These are phyloP conservation scores for Silene vulgaris DNA, from an alignment of 179 eudicot genomes.

Conservation along the genomic window DNA sequence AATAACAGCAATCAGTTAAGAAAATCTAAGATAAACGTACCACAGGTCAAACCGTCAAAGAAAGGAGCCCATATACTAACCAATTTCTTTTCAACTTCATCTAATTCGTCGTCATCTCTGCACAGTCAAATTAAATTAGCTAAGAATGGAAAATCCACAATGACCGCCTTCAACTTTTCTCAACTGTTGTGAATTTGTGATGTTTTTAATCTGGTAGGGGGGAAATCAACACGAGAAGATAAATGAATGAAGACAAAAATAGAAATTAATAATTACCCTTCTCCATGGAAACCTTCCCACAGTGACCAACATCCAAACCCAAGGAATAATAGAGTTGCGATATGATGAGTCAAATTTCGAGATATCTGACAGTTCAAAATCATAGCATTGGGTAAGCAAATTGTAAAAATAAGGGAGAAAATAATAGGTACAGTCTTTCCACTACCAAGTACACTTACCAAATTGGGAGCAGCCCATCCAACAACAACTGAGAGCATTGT, in stretches of 20 bases:
- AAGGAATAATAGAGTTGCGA: neutral
- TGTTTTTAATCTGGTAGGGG: neutral
- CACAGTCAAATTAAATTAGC: neutral
- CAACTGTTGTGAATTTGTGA: neutral
- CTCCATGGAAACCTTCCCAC: conserved; percentile 1
- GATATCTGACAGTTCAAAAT: neutral
- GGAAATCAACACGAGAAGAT: no score
- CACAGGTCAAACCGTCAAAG: no score
- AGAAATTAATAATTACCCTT: neutral
- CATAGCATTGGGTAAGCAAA: neutral
- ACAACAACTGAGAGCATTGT: neutral
- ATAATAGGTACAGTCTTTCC: neutral
- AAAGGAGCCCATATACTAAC: neutral
- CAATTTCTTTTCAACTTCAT: neutral
- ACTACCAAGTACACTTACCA: neutral
- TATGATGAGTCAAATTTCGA: neutral
- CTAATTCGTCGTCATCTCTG: neutral
- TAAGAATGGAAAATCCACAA: neutral
- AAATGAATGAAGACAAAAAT: neutral
- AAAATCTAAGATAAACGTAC: no score
- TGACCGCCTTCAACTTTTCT: neutral
- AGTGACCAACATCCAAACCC: neutral
- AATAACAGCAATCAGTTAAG: neutral
- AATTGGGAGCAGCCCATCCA: conserved; percentile 5
- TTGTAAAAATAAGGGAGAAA: neutral